Base-by-base conservation (phyloP, 139 green algal genomes). In the Chlorella sp. region DNA sequence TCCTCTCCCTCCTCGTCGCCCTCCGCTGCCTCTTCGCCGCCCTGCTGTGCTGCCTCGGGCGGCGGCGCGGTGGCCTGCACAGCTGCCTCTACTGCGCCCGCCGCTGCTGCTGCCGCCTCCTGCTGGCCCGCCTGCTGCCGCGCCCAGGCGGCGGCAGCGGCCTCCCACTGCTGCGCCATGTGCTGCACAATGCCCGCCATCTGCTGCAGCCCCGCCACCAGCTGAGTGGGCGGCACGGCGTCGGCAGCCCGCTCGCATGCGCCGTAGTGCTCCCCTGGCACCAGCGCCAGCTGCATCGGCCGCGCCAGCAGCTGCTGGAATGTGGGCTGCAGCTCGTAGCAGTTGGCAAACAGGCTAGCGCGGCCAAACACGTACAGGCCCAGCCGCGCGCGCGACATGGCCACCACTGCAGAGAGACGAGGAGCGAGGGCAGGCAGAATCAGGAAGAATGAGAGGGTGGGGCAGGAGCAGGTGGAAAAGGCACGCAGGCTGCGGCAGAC, bases 351-450 rank as follows among this genome's bases (percentile, higher is more conserved):
- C 28, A 99, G 92, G 56, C 63, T 15, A 62, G 88, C 84, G 41
- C 93, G 88, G 26, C 96, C 95, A 87, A 99, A 98, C n/a, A 99
- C 80, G 89, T 99, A 99, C 38, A 99, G 92, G 25, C 97, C 97
- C 75, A 99, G 91, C 16, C 96, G 91, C 18, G 97, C 90, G 28
- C 97, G 92, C 0, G 94, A 98, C 90, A 98, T 93, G 75, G 97
- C 98, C 74, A 99, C 97, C 55, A 98, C 96, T 82, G 75, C 56
- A 38, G 11, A n/a, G 17, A 51, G 51, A 20, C 30, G 9, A 39
- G 75, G n/a, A n/a, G n/a, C n/a, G n/a, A n/a, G n/a, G n/a, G n/a
- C n/a, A n/a, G n/a, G n/a, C n/a, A n/a, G n/a, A n/a, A n/a, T n/a
- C n/a, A n/a, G n/a, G n/a, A n/a, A n/a, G n/a, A n/a, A n/a, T n/a